These are phyloP conservation scores for Mortierella sp. DNA, from an alignment of 371 early-diverging fungal genomes.

Conservation along the genomic window DNA sequence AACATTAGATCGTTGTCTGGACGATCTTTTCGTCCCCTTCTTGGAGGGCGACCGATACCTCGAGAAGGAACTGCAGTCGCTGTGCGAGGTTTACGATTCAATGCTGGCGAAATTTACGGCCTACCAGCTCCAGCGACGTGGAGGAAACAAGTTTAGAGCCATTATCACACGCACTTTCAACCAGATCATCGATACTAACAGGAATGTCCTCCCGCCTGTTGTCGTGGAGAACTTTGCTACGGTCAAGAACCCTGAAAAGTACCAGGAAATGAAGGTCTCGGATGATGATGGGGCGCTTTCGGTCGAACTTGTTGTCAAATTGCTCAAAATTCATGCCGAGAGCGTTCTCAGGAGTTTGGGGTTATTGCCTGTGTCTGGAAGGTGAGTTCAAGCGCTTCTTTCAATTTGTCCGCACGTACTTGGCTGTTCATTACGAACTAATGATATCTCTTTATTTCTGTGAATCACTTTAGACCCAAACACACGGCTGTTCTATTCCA, in stretches of 20 bases:
- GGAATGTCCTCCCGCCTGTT: slow-evolving; percentile 56
- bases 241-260: slow-evolving; percentile 56
- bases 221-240: slow-evolving; percentile 57
- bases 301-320: slow-evolving; percentile 67
- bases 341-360: slow-evolving; percentile 87
- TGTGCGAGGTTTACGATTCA: slow-evolving; percentile 73
- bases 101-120: slow-evolving; percentile 60
- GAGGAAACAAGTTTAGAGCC: slow-evolving; percentile 71
- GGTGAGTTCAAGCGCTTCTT: slow-evolving; percentile 59
- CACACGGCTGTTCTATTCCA: slow-evolving; percentile 75
- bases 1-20: slow-evolving; percentile 89
- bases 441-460: neutral
- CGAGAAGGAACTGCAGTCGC: slow-evolving; percentile 77
- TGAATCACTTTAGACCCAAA: slow-evolving; percentile 58
- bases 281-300: slow-evolving; percentile 75
- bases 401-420: neutral
- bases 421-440: neutral
- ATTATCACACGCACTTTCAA: slow-evolving; percentile 79
- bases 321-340: slow-evolving; percentile 90
- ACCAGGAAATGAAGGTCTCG: slow-evolving; percentile 49
- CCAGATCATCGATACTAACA: slow-evolving; percentile 73
- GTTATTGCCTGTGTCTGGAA: slow-evolving; percentile 76
- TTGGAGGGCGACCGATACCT: slow-evolving; percentile 91
- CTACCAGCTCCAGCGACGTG: slow-evolving; percentile 68
- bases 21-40: slow-evolving; percentile 95